Conservation (phyloP, 495 filamentous ascomycete species). For the Talaromyces ruber region DNA sequence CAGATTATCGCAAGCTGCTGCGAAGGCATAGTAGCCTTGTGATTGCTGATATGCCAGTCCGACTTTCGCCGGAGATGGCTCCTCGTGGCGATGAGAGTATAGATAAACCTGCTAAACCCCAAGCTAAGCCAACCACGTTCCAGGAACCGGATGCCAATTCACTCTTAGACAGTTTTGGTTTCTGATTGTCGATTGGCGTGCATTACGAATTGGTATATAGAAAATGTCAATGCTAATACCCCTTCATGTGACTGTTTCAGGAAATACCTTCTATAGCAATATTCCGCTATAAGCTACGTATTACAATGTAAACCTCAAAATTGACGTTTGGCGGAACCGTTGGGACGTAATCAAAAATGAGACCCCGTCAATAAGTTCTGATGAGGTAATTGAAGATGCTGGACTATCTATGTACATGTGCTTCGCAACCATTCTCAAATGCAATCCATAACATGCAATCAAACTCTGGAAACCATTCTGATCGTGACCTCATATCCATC, state of each 20-base stretch:
- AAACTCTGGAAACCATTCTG: conserved; percentile 11
- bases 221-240: not conserved
- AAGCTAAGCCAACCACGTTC: conserved; percentile 63
- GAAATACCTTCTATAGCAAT: not conserved
- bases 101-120: conserved; percentile 35
- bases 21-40: conserved; percentile 68
- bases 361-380: not conserved
- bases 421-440: not conserved
- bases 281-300: no score
- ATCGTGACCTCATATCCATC: conserved; percentile 3
- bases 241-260: not conserved
- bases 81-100: conserved; percentile 7
- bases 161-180: conserved; percentile 72
- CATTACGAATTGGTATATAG: not conserved
- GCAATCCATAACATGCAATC: conserved; percentile 13
- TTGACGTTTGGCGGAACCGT: not conserved
- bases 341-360: no score
- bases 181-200: conserved; percentile 24
- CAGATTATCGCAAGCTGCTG: conserved; percentile 60
- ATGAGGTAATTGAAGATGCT: not conserved
- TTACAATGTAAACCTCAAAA: not conserved
- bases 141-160: conserved; percentile 85
- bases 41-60: conserved; percentile 64
- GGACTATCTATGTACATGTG: not conserved
- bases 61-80: conserved; percentile 9